These are phyloP conservation scores for Geosmithia morbida DNA, from an alignment of 2,329 filamentous ascomycete genomes.

Conservation along the genomic window DNA sequence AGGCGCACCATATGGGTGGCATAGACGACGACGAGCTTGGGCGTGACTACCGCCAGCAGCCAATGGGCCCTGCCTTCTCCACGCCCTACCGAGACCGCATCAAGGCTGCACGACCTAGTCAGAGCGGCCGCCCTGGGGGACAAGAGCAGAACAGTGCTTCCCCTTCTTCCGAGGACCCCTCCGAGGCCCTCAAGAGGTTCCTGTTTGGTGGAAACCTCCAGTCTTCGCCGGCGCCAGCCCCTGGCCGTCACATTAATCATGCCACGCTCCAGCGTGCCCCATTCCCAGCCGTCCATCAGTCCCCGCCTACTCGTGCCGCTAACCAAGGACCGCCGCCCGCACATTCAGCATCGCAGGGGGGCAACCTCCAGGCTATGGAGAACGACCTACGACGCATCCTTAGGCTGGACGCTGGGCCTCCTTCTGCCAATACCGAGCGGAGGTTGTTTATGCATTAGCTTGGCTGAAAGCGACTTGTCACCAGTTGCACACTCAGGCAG, in stretches of 20 bases:
- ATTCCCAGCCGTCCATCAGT: neutral
- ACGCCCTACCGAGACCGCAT: slow-evolving; percentile 51
- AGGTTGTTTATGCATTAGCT: slow-evolving; percentile 5
- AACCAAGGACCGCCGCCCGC: neutral
- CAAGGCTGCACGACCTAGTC: slow-evolving; percentile 30
- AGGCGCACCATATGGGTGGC: neutral
- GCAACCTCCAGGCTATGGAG: slow-evolving; percentile 34
- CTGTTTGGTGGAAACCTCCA: slow-evolving; percentile 27
- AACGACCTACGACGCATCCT: slow-evolving; percentile 37
- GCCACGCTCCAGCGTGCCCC: too few species aligned
- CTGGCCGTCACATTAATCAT: neutral
- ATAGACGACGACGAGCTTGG: slow-evolving; percentile 42
- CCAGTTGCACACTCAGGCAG: neutral
- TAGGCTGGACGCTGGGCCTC: slow-evolving; percentile 20
- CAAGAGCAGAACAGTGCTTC: neutral
- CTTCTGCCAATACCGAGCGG: slow-evolving; percentile 4
- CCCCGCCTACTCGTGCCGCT: neutral
- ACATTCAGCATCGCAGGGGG: neutral
- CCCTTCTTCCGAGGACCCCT: slow-evolving; percentile 12
- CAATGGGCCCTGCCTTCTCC: slow-evolving; percentile 53
- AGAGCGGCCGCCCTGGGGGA: slow-evolving; percentile 4
- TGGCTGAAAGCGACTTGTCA: neutral
- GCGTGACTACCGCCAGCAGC: slow-evolving; percentile 33
- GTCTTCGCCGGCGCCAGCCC: neutral
- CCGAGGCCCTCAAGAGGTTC: slow-evolving; percentile 42